phyloP scores from a whole-genome alignment of 495 filamentous ascomycete genomes.

The Physcia stellaris region DNA sequence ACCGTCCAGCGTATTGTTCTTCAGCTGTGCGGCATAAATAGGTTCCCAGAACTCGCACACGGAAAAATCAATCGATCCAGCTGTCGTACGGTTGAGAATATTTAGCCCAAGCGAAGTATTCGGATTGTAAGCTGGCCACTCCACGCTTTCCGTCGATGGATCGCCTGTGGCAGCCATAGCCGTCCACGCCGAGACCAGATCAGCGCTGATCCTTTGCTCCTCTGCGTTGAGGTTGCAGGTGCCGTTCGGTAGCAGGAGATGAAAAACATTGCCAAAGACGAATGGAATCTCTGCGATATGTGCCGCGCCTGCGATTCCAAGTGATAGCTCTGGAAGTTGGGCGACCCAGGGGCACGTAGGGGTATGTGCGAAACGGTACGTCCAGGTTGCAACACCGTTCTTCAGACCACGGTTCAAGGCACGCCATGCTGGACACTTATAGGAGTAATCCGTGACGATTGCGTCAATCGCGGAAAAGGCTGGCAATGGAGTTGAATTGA shows the following conservation, averaged over 20 bases:
- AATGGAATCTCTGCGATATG: conserved; percentile 29
- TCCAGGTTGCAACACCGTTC: conserved; percentile 20
- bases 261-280: conserved; percentile 24
- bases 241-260: conserved; percentile 15
- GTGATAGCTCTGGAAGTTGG: conserved; percentile 6
- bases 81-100: too few relatives aligned
- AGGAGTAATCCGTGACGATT: conserved; percentile 20
- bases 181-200: conserved; percentile 25
- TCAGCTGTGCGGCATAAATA: too few relatives aligned
- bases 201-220: conserved; percentile 19
- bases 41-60: too few relatives aligned
- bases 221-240: conserved; percentile 20
- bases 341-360: conserved; percentile 21
- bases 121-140: conserved; percentile 19
- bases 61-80: too few relatives aligned
- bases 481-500: conserved; percentile 10
- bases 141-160: conserved; percentile 15
- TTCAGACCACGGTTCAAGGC: conserved; percentile 10
- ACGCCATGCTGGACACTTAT: conserved; percentile 20
- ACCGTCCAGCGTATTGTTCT: too few relatives aligned
- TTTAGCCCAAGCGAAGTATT: not conserved
- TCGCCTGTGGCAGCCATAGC: conserved; percentile 22
- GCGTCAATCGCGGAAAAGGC: conserved; percentile 14
- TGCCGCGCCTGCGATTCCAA: conserved; percentile 16
- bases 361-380: conserved; percentile 23